These are phyloP conservation scores for Albatrellus sp. DNA, from an alignment of 1,284 basidiomycete species.

Conservation along the genomic window DNA sequence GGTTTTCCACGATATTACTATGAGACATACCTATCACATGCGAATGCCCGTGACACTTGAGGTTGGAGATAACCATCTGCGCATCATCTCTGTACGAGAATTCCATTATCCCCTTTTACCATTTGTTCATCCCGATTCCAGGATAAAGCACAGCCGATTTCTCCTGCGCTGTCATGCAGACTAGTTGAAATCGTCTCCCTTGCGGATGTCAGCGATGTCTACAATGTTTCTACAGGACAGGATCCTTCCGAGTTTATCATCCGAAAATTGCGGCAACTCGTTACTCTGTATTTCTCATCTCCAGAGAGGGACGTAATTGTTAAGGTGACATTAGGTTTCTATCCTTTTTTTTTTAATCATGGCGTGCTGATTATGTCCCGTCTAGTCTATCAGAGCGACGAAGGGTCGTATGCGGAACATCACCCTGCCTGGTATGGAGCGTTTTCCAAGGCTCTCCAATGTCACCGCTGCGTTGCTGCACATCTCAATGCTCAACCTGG, in stretches of 20 bases:
- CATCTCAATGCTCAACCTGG: conserved; percentile 68
- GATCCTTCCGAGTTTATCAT: conserved; percentile 77
- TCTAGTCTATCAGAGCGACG: conserved; percentile 54
- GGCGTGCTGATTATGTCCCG: neutral
- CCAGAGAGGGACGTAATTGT: conserved; percentile 61
- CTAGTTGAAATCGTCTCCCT: conserved; percentile 72
- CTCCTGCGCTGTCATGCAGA: conserved; percentile 51
- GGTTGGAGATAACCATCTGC: conserved; percentile 52
- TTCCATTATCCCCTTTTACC: neutral
- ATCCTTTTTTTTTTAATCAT: neutral
- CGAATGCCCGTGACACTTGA: conserved; percentile 52
- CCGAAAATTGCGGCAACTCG: conserved; percentile 54
- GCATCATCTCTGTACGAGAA: conserved; percentile 51
- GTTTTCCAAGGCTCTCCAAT: conserved; percentile 69
- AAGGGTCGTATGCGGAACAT: conserved; percentile 55
- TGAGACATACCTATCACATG: conserved; percentile 47
- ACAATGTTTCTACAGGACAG: conserved; percentile 63
- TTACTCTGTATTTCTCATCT: conserved; percentile 61
- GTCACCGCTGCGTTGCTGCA: conserved; percentile 76
- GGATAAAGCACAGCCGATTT: conserved; percentile 55
- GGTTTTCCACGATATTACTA: conserved; percentile 44
- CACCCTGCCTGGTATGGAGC: conserved; percentile 45
- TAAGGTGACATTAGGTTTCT: conserved; percentile 32
- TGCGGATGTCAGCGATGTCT: conserved; percentile 74
- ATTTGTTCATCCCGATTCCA: conserved; percentile 14